phyloP scores from a whole-genome alignment of 2,329 filamentous ascomycete species.

The Aspergillus viridinutans region DNA sequence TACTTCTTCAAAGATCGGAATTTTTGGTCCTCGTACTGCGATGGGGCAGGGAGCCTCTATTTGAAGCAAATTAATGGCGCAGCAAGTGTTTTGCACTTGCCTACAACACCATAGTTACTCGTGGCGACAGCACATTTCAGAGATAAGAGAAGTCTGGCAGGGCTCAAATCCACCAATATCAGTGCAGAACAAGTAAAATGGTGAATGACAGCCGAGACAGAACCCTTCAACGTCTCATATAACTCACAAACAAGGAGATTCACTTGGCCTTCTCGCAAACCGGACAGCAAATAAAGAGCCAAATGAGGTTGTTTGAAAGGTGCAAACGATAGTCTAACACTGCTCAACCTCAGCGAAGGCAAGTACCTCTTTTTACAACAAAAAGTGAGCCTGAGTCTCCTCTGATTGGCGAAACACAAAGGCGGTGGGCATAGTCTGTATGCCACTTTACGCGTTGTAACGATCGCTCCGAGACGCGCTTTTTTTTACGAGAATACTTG shows the following conservation, averaged over 20 bases:
- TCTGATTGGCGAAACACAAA: constrained; percentile 12
- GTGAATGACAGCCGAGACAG: not conserved
- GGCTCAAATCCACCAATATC: not conserved
- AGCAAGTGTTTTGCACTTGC: not conserved
- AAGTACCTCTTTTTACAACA: not conserved
- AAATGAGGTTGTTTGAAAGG: not conserved
- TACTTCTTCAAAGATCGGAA: constrained; percentile 8
- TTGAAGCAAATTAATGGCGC: not conserved
- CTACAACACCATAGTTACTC: constrained; percentile 14
- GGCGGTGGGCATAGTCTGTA: constrained; percentile 16
- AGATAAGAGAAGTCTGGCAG: constrained; percentile 2
- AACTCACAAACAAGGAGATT: not conserved
- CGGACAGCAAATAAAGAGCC: not conserved
- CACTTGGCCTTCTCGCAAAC: not conserved
- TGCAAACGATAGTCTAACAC: not conserved
- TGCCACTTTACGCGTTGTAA: constrained; percentile 21
- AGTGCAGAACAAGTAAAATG: not conserved
- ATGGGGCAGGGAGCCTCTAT: not conserved
- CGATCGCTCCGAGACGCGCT: constrained; percentile 9
- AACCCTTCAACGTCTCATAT: not conserved
- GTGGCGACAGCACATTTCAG: constrained; percentile 2
- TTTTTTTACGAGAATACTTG: not conserved
- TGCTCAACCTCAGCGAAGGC: not conserved
- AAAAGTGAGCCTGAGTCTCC: not conserved
- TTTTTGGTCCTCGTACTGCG: not conserved